Evolutionary conservation across 1,284 basidiomycete species (phyloP).

Genomic region (Pseudozyma sp.): DNA sequence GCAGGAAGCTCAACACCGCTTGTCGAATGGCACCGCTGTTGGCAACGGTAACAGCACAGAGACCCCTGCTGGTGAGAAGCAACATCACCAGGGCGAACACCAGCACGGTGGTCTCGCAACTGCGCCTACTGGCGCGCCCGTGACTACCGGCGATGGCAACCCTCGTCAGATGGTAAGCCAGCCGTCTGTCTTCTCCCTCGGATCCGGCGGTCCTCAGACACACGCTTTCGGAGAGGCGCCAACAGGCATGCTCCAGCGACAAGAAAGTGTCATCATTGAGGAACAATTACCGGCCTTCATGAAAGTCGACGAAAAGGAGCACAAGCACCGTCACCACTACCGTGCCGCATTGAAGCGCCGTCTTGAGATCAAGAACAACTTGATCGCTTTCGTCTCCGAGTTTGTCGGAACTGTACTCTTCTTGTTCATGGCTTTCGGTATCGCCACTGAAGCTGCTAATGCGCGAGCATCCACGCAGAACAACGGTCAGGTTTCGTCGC

Average conservation of each 20-base stretch:
- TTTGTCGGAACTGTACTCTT: constrained; percentile 71
- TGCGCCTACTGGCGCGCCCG: constrained; percentile 39
- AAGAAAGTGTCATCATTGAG: constrained; percentile 40
- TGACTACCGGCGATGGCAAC: constrained; percentile 22
- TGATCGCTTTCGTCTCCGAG: constrained; percentile 71
- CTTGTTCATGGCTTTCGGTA: constrained; percentile 59
- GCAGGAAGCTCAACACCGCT: constrained; percentile 3
- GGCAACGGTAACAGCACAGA: constrained; percentile 1
- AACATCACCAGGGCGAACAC: constrained; percentile 2
- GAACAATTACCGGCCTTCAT: constrained; percentile 48
- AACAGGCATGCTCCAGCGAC: constrained; percentile 23
- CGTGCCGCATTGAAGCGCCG: constrained; percentile 34
- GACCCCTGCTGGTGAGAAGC: constrained; percentile 13
- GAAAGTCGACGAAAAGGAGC: constrained; percentile 45
- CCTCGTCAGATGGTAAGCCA: constrained; percentile 34
- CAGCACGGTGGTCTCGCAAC: constrained; percentile 32
- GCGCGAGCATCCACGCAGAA: constrained; percentile 23
- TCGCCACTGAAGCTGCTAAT: constrained; percentile 51
- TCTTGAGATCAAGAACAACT: constrained; percentile 73
- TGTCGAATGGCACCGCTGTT: constrained; percentile 20
- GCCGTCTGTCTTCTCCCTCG: constrained; percentile 39
- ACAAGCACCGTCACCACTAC: constrained; percentile 48
- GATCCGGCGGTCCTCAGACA: constrained; percentile 4
- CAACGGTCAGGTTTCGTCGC: constrained; percentile 25
- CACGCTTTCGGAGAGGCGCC: constrained; percentile 3